Conservation (phyloP, 2,329 filamentous ascomycete genomes). For the Penicillium sp. region DNA sequence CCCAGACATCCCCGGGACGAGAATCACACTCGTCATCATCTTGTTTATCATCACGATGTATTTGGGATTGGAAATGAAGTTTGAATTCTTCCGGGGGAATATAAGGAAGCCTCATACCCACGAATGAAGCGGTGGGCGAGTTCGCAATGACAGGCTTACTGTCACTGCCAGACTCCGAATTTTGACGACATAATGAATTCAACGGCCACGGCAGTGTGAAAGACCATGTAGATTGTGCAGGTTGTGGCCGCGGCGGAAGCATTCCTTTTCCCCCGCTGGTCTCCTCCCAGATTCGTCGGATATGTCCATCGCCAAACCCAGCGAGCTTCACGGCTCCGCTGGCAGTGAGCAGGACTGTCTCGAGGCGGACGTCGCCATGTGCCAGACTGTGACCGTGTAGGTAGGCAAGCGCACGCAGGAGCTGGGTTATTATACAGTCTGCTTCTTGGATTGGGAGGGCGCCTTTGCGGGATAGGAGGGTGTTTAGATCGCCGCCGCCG, state of each 20-base stretch:
- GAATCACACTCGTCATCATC: slow-evolving; percentile 6
- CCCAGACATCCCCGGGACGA: slow-evolving; percentile 29
- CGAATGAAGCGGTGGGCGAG: slow-evolving; percentile 12
- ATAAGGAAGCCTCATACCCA: slow-evolving; percentile 17
- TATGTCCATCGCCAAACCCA: slow-evolving; percentile 78
- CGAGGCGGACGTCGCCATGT: slow-evolving; percentile 89
- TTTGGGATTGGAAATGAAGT: background rate
- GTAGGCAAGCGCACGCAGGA: slow-evolving; percentile 43
- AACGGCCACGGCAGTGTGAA: slow-evolving; percentile 13
- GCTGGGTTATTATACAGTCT: slow-evolving; percentile 82
- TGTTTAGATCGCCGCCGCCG: slow-evolving; percentile 81
- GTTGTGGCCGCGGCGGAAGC: background rate
- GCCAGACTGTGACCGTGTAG: slow-evolving; percentile 84
- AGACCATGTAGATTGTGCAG: slow-evolving; percentile 5
- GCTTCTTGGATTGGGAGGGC: slow-evolving; percentile 78
- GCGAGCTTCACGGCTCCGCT: slow-evolving; percentile 84
- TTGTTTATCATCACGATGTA: background rate
- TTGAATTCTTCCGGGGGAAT: slow-evolving; percentile 18
- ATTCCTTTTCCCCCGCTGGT: slow-evolving; percentile 1
- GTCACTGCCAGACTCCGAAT: background rate
- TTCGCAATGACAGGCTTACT: background rate
- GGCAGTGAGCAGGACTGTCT: slow-evolving; percentile 84
- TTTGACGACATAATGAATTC: slow-evolving; percentile 2
- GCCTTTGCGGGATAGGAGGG: slow-evolving; percentile 71
- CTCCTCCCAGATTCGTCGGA: slow-evolving; percentile 61